Evolutionary conservation across 2,329 filamentous ascomycete genomes (phyloP), one percentile per base, ranked within the genome.

Genomic region (Phaeosphaeria sp.): DNA sequence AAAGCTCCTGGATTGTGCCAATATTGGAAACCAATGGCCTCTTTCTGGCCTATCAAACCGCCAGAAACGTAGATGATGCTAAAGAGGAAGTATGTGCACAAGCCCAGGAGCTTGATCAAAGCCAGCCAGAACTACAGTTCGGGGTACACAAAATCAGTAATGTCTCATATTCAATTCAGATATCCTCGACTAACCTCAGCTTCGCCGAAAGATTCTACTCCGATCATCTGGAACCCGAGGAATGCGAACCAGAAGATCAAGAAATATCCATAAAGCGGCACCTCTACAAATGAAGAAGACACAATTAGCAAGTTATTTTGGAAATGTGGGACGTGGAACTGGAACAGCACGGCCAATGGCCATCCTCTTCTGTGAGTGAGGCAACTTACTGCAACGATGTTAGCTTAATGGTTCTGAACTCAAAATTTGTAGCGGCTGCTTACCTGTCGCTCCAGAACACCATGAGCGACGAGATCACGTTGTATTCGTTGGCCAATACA

Each of bases 401-500:
- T n/a, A n/a, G n/a, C n/a, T n/a, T n/a, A n/a, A n/a, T n/a, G n/a
- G n/a, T n/a, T n/a, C n/a, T n/a, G n/a, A n/a, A n/a, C n/a, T n/a
- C n/a, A n/a, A n/a, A n/a, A n/a, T n/a, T n/a, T n/a, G n/a, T n/a
- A n/a, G n/a, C n/a, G n/a, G n/a, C n/a, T n/a, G n/a, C n/a, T n/a
- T n/a, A n/a, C n/a, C n/a, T 74, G 24, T 87, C 85, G 22, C 81
- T 85, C 89, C 88, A 91, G 65, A 89, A 89, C 0, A 83, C 82
- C 51, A 90, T 79, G 56, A 91, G 89, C 65, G 84, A 87, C 49
- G 84, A 87, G 21, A 89, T 84, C 51, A 88, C 87, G 57, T 91
- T 91, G 74, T 90, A 91, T 73, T 91, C 89, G 68, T 90, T 91
- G 43, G 88, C 84, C 47, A 91, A 78, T 6, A 91, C 87, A 15